phyloP scores from a whole-genome alignment of 371 early-diverging fungal species.

The Funneliformis caledonium region DNA sequence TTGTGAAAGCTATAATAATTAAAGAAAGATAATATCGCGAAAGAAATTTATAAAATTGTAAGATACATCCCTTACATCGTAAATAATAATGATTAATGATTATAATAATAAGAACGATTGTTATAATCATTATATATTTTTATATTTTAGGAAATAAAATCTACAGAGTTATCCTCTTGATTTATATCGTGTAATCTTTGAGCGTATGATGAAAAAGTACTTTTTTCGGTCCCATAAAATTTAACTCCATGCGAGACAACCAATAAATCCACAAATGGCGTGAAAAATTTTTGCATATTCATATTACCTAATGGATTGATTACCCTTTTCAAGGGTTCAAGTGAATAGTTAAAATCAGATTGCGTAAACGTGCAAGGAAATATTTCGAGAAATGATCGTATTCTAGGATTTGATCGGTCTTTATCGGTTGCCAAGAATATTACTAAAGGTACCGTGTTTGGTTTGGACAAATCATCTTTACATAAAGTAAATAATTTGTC shows the following conservation, averaged over 20 bases:
- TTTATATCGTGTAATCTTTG: neutral
- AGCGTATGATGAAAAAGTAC: conserved; percentile 32
- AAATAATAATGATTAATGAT: too few relatives aligned
- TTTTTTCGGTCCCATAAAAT: conserved; percentile 15
- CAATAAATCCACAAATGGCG: conserved; percentile 20
- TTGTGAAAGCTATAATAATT: too few relatives aligned
- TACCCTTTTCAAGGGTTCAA: neutral
- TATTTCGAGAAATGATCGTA: neutral
- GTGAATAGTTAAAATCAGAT: neutral
- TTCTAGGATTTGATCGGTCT: neutral
- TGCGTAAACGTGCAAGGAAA: conserved; percentile 19
- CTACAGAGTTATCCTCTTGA: too few relatives aligned
- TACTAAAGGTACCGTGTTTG: neutral
- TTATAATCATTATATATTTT: too few relatives aligned
- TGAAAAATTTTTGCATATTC: neutral
- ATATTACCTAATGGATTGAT: conserved; percentile 14
- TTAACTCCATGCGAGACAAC: conserved; percentile 18
- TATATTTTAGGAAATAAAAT: too few relatives aligned
- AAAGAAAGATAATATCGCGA: too few relatives aligned
- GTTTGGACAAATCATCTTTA: too few relatives aligned
- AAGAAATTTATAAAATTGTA: too few relatives aligned
- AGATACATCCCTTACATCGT: too few relatives aligned
- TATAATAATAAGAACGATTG: too few relatives aligned
- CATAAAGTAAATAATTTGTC: neutral
- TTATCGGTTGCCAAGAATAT: conserved; percentile 5